A percentile compares a stretch with the other conserved stretches of the same genome.
Conservation (phyloP, 2,329 filamentous ascomycete genomes). For the Sclerotinia minor region DNA sequence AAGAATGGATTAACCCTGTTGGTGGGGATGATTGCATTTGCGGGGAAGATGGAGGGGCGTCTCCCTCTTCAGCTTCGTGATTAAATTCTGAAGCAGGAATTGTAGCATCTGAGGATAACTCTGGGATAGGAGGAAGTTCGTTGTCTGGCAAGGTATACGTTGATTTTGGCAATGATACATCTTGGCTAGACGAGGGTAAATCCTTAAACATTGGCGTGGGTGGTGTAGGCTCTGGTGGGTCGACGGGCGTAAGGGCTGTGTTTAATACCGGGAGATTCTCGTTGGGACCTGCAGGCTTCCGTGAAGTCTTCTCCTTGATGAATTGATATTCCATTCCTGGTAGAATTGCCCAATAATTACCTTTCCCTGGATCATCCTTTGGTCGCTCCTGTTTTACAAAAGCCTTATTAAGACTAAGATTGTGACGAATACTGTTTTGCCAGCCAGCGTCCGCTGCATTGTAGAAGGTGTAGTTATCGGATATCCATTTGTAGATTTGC, state of each 20-base stretch:
- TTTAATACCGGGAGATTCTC: constrained; percentile 49
- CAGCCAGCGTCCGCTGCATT: constrained; percentile 81
- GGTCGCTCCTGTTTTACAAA: constrained; percentile 94
- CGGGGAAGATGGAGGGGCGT: constrained; percentile 41
- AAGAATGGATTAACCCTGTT: constrained; percentile 75
- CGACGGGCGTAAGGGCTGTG: constrained; percentile 32
- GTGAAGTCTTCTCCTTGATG: constrained; percentile 77
- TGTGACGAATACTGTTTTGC: constrained; percentile 99
- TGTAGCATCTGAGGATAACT: constrained; percentile 76
- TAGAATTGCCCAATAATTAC: constrained; percentile 95
- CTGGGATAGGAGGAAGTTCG: constrained; percentile 41
- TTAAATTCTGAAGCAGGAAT: constrained; percentile 68
- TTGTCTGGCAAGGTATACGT: constrained; percentile 31
- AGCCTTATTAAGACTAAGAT: constrained; percentile 93
- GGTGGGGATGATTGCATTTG: constrained; percentile 69
- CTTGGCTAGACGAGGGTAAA: constrained; percentile 34
- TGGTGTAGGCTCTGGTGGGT: constrained; percentile 33
- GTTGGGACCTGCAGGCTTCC: constrained; percentile 57
- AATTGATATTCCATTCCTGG: constrained; percentile 87
- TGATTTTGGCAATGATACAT: constrained; percentile 33
- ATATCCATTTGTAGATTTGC: constrained; percentile 99
- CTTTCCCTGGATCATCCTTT: constrained; percentile 96
- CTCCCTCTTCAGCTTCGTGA: constrained; percentile 52
- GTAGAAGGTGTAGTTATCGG: constrained; percentile 91
- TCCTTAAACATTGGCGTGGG: constrained; percentile 34